Evolutionary conservation across 1,284 basidiomycete genomes (phyloP).

Genomic region (Leccinum griseonigrum): DNA sequence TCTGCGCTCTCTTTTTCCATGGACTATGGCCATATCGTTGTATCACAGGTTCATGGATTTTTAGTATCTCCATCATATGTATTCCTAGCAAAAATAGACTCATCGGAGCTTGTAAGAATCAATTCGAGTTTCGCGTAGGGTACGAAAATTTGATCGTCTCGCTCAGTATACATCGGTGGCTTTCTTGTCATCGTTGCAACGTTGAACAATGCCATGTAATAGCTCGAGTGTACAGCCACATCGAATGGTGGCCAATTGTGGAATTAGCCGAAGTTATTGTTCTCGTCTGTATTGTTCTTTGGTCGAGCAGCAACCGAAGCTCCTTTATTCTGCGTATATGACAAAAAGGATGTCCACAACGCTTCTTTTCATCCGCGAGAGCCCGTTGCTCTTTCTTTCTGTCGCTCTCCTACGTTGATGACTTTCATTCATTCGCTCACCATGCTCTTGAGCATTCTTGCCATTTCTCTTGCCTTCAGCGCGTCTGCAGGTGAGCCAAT

Average conservation of each 20-base stretch:
- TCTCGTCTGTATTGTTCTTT: conserved; percentile 26
- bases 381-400: conserved; percentile 24
- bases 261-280: conserved; percentile 27
- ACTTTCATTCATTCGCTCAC: conserved; percentile 31
- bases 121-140: not conserved
- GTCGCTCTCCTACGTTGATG: conserved; percentile 26
- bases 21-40: conserved; percentile 19
- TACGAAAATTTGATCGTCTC: not conserved
- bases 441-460: conserved; percentile 47
- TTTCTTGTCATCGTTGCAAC: not conserved
- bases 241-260: conserved; percentile 3
- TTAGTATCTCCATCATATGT: conserved; percentile 5
- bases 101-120: not conserved
- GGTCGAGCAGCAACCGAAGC: conserved; percentile 21
- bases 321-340: conserved; percentile 25
- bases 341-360: conserved; percentile 31
- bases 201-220: not conserved
- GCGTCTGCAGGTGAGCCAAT: conserved; percentile 44
- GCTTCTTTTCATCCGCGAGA: conserved; percentile 10
- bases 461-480: conserved; percentile 43
- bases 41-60: conserved; percentile 8
- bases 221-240: conserved; percentile 16
- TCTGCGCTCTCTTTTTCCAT: conserved; percentile 7
- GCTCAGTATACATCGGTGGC: not conserved
- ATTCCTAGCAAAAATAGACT: conserved; percentile 7